These are phyloP conservation scores for Leishmania gerbilli DNA, from an alignment of 208 protist genomes.

Conservation along the genomic window DNA sequence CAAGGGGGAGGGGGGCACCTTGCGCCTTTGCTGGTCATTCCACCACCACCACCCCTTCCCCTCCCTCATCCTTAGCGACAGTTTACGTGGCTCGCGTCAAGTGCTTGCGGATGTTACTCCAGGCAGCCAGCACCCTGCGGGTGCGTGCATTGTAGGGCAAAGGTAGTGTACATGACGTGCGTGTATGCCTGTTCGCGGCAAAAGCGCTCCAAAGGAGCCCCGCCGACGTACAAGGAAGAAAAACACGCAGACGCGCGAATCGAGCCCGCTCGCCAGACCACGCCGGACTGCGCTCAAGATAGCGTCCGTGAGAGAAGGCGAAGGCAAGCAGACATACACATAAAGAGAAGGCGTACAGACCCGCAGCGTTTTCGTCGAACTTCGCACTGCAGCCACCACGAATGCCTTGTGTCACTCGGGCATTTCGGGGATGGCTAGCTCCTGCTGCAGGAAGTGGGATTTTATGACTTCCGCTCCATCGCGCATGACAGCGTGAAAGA, in stretches of 20 bases:
- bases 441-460: constrained; percentile 28
- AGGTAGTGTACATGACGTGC: constrained; percentile 8
- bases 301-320: not conserved
- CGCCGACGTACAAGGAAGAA: not conserved
- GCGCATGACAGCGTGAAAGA: constrained; percentile 23
- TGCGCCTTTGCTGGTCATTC: not conserved
- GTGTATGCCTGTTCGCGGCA: not conserved
- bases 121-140: not conserved
- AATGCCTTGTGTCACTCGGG: constrained; percentile 6
- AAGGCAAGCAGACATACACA: not conserved
- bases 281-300: not conserved
- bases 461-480: constrained; percentile 27
- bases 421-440: constrained; percentile 25
- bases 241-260: not conserved
- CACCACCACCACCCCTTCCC: not conserved
- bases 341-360: not conserved
- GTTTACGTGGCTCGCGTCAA: not conserved
- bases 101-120: not conserved
- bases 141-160: not conserved
- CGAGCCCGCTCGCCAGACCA: not conserved
- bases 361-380: not conserved
- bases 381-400: not conserved
- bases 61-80: not conserved
- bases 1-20: not conserved
- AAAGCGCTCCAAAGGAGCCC: not conserved